Base-by-base conservation (phyloP, 2,329 filamentous ascomycete genomes). In the Didymella arachidicola region DNA sequence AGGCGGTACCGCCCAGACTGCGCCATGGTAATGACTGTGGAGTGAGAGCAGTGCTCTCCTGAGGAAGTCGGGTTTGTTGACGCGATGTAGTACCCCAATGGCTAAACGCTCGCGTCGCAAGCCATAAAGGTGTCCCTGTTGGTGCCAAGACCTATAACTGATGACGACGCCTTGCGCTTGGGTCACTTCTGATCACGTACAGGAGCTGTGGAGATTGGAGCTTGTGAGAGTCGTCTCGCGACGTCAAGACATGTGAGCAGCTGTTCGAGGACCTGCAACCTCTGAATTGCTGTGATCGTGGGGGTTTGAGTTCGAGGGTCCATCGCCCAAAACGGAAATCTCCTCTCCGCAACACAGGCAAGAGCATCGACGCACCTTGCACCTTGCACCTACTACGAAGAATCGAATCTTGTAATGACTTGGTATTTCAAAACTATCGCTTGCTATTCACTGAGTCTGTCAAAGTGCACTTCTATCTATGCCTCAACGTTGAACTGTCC, bases 1-100 rank as follows among this genome's bases (percentile, higher is more conserved):
- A 99, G 98, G 74, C 89, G 89, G 73, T 91, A 86, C 74, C 93
- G 92, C 67, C 85, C 82, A 59, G 87, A 78, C 71, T 85, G 84
- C 69, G 80, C 79, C 81, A 83, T 83, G 54, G 50, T 66, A 61
- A 64, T 52, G 38, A 51, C 16, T 51, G 59, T 61, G 52, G 43
- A 53, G 36, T 27, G 69, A 44, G 64, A 72, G 63, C 58, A 66
- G 57, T 63, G 62, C 68, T 69, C 69, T 69, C 62, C 56, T 51
- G 41, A 62, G 69, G 64, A 72, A 60, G 61, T 58, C 64, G 52
- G 51, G 39, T 53, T 62, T 62, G 53, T 44, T 54, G 64, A 62
- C 57, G 62, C 57, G 58, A 53, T 49, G 61, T 63, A 67, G 69
- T 63, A 73, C 71, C 69, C 59, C 59, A 60, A 71, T 72, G 68